Evolutionary conservation across 2,329 filamentous ascomycete genomes (phyloP), one percentile per base, ranked within the genome.

Genomic region (Fusarium agapanthi): DNA sequence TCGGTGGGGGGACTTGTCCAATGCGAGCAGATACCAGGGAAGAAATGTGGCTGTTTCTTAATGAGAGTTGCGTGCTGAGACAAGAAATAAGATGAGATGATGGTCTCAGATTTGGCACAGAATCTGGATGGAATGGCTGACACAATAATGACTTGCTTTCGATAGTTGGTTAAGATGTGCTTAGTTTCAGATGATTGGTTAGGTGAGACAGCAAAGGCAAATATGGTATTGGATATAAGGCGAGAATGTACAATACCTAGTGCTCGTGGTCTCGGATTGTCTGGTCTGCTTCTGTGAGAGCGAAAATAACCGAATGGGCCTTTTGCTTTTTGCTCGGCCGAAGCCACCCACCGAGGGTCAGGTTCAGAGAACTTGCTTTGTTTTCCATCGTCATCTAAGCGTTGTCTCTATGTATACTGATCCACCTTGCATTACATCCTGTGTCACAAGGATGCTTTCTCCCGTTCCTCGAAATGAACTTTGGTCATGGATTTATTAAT

Each of bases 361-460:
- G n/a, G 35, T 40, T 24, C 45, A 24, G 41, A 18, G 50, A 69
- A 50, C 41, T 72, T 72, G 70, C 70, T 73, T 73, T 61, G 61
- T 55, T 58, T 67, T 16, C 37, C 35, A 51, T 60, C 51, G 50
- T 70, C 66, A 58, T 70, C 26, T 69, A 59, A 45, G 34, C 16
- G 34, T 35, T 35, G 34, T 35, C 16, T 58, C 44, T 38, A 14
- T 58, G 30, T 44, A 20, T 30, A 34, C 34, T 20, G 13, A 41
- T 40, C 32, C 24, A 40, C 50, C 56, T 55, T 66, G 60, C 40
- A 55, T 73, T 55, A 45, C 45, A 41, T 61, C 34, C 14, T 40
- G 38, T 53, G 41, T 57, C 34, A 58, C 45, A 40, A 63, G 51
- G 59, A 40, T 38, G 37, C 11, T 28, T 61, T 45, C 38, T 37